Conservation (phyloP, 2,329 filamentous ascomycete genomes). For the Monosporascus cannonballus region DNA sequence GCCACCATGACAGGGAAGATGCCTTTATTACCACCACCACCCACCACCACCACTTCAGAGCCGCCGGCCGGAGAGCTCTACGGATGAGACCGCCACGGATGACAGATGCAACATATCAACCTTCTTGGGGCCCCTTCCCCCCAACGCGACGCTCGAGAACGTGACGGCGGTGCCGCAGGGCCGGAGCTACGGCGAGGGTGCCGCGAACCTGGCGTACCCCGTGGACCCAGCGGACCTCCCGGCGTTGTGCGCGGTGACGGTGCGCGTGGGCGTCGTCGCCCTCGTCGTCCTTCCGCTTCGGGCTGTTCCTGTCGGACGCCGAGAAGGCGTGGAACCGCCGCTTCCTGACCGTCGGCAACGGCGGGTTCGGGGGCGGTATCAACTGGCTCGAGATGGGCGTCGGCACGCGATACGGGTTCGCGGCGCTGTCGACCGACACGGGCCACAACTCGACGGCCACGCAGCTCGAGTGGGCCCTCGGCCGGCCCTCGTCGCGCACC, state of each 20-base stretch:
- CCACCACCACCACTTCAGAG: too few species aligned
- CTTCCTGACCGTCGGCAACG: constrained; percentile 32
- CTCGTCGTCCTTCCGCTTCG: constrained; percentile 29
- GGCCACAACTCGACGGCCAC: constrained; percentile 31
- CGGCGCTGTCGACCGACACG: constrained; percentile 35
- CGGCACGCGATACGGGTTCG: constrained; percentile 32
- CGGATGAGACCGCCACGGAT: constrained; percentile 3
- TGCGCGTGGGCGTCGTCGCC: constrained; percentile 26
- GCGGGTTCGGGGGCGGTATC: constrained; percentile 31
- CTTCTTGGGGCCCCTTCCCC: constrained; percentile 18
- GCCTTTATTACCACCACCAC: background rate
- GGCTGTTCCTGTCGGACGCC: constrained; percentile 29
- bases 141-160: constrained; percentile 20
- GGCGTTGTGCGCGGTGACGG: constrained; percentile 31
- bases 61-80: background rate
- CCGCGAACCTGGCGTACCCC: constrained; percentile 27
- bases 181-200: constrained; percentile 31
- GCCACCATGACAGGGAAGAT: too few species aligned
- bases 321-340: constrained; percentile 27
- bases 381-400: constrained; percentile 29
- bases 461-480: constrained; percentile 32
- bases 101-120: constrained; percentile 11
- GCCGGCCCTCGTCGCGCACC: constrained; percentile 25
- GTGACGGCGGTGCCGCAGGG: constrained; percentile 23
- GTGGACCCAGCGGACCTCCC: constrained; percentile 30